Conservation (phyloP, 164 flowering plant species). For the Tetrastigma voinierianum region DNA sequence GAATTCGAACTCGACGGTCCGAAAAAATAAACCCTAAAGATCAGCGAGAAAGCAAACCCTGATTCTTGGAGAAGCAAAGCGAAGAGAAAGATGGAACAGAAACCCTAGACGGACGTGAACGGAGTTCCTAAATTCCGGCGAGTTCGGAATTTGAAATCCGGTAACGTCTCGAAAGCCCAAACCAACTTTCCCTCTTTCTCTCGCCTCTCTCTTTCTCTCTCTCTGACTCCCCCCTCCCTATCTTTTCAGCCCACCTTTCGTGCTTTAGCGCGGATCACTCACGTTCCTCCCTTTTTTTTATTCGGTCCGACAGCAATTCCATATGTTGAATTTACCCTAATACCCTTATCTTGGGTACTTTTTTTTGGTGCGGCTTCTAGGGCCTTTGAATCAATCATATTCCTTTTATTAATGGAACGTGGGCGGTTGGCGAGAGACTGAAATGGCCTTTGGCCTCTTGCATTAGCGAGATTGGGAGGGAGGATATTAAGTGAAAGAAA, state of each 20-base stretch:
- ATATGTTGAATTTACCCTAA: background rate
- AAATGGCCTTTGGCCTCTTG: conserved; percentile 12
- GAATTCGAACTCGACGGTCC: background rate
- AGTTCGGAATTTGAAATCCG: conserved; percentile 44
- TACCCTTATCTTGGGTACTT: background rate
- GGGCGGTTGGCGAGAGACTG: conserved; percentile 5
- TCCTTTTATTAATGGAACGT: conserved; percentile 8
- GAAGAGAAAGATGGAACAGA: background rate
- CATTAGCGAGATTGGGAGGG: background rate
- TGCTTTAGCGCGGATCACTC: conserved; percentile 25
- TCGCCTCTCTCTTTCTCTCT: conserved; percentile 20
- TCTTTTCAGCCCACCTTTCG: conserved; percentile 13
- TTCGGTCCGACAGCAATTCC: conserved; percentile 9
- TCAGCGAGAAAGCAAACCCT: background rate
- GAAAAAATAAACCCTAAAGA: background rate
- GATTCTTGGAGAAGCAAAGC: background rate
- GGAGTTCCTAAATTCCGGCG: conserved; percentile 48
- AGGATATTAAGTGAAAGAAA: background rate
- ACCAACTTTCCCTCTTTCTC: conserved; percentile 17
- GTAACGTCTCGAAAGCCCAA: conserved; percentile 44
- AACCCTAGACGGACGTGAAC: conserved; percentile 56
- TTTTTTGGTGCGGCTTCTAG: background rate
- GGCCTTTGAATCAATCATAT: background rate
- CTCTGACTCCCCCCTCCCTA: conserved; percentile 18
- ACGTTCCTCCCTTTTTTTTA: conserved; percentile 20